Evolutionary conservation across 2,329 filamentous ascomycete genomes (phyloP).

Genomic region (Arthrobotrys pseudoclavata): DNA sequence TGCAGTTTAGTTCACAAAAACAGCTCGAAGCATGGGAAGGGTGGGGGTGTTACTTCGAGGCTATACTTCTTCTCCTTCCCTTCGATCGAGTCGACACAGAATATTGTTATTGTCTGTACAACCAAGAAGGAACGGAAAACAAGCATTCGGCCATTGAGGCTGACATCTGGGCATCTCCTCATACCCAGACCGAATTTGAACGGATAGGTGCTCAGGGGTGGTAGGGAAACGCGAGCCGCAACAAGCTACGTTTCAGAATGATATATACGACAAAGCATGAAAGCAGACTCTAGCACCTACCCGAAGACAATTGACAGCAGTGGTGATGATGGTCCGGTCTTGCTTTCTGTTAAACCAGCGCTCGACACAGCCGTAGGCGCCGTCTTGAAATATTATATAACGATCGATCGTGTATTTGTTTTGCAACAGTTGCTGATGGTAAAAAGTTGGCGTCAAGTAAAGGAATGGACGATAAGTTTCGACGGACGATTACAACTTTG

Average conservation of each 20-base stretch:
- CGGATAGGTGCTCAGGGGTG: conserved; percentile 30
- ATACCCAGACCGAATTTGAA: background rate
- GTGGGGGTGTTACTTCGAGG: background rate
- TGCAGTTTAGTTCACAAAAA: conserved; percentile 2
- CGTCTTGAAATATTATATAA: conserved; percentile 29
- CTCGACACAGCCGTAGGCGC: conserved; percentile 48
- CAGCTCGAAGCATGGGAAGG: conserved; percentile 4
- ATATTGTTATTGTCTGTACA: conserved; percentile 32
- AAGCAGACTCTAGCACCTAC: conserved; percentile 55
- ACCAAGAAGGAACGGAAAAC: conserved; percentile 13
- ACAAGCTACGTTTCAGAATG: conserved; percentile 57
- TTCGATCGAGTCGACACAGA: background rate
- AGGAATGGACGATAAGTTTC: conserved; percentile 60
- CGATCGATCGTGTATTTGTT: conserved; percentile 39
- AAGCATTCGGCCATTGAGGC: background rate
- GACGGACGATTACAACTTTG: conserved; percentile 38
- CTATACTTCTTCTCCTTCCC: background rate
- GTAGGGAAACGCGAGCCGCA: conserved; percentile 47
- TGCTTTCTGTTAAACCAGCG: background rate
- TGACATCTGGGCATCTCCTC: background rate
- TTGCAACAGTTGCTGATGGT: background rate
- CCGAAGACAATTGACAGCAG: conserved; percentile 23
- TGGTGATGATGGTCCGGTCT: background rate
- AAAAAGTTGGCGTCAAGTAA: background rate
- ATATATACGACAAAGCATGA: conserved; percentile 19